Evolutionary conservation across 768 basidiomycete genomes (phyloP).

Genomic region (Crepidotus variabilis): DNA sequence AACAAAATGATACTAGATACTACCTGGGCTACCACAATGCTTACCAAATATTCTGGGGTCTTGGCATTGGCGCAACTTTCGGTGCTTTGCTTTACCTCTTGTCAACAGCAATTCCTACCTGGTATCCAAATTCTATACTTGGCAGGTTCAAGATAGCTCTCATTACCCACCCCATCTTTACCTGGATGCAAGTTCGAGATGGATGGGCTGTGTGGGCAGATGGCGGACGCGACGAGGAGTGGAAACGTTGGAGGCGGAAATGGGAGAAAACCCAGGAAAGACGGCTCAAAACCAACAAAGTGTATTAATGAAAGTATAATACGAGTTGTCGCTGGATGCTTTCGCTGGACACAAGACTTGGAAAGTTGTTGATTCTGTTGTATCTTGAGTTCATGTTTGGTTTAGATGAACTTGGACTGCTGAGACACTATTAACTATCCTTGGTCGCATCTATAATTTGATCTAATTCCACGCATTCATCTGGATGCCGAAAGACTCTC

Average conservation of each 20-base stretch:
- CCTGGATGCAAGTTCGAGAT: slow-evolving; percentile 72
- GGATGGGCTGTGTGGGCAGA: slow-evolving; percentile 82
- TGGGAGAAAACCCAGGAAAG: slow-evolving; percentile 40
- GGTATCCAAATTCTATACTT: slow-evolving; percentile 47
- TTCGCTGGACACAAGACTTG: no score
- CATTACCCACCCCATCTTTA: slow-evolving; percentile 53
- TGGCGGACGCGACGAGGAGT: slow-evolving; percentile 72
- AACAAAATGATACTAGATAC: slow-evolving; percentile 38
- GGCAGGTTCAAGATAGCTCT: slow-evolving; percentile 46
- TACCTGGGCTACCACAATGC: slow-evolving; percentile 70
- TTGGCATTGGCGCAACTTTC: slow-evolving; percentile 54
- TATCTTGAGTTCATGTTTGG: no score
- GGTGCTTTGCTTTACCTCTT: slow-evolving; percentile 53
- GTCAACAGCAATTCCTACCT: slow-evolving; percentile 55
- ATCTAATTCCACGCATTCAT: neutral
- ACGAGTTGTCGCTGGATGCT: no score
- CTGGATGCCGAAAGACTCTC: neutral
- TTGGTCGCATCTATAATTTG: neutral
- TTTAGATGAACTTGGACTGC: no score
- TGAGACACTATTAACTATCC: no score
- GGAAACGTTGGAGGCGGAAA: slow-evolving; percentile 58
- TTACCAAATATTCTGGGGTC: slow-evolving; percentile 74
- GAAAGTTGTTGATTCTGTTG: no score
- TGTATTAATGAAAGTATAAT: no score
- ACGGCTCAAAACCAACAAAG: slow-evolving; percentile 4